Conservation (phyloP, 179 eudicot species). For the Beta lomatogona region DNA sequence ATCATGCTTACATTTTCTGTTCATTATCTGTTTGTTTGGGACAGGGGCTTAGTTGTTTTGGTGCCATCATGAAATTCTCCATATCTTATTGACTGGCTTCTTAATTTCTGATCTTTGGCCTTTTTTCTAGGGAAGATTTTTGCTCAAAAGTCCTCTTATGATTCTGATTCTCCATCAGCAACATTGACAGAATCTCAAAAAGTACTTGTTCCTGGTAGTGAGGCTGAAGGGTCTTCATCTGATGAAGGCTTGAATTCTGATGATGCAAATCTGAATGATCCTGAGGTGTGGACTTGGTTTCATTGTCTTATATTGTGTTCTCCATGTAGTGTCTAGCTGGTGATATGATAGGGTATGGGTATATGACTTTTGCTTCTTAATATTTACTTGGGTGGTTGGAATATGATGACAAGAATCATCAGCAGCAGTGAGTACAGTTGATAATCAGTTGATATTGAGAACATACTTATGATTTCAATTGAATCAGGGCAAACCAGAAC, state of each 20-base stretch:
- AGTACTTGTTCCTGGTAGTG: conserved; percentile 77
- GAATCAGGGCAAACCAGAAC: background rate
- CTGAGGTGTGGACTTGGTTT: conserved; percentile 43
- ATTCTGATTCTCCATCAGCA: conserved; percentile 62
- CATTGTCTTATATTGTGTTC: background rate
- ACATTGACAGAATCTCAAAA: conserved; percentile 67
- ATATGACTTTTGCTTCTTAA: background rate
- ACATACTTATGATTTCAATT: background rate
- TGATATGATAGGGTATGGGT: background rate
- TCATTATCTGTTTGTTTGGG: background rate
- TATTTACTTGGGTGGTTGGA: background rate
- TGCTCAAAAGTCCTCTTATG: conserved; percentile 58
- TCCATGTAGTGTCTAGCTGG: background rate
- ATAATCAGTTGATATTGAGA: background rate
- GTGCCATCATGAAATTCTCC: background rate
- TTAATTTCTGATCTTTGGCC: conserved; percentile 30
- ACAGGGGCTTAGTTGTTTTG: background rate
- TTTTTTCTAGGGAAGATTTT: conserved; percentile 68
- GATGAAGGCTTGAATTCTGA: conserved; percentile 48
- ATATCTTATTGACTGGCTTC: background rate
- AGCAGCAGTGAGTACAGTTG: background rate
- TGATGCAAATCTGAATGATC: conserved; percentile 36
- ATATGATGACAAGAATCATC: background rate
- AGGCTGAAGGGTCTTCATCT: conserved; percentile 44
- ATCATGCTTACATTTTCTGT: background rate